Evolutionary conservation across 2,329 filamentous ascomycete species (phyloP).

Genomic region (Macrophomina tecta): DNA sequence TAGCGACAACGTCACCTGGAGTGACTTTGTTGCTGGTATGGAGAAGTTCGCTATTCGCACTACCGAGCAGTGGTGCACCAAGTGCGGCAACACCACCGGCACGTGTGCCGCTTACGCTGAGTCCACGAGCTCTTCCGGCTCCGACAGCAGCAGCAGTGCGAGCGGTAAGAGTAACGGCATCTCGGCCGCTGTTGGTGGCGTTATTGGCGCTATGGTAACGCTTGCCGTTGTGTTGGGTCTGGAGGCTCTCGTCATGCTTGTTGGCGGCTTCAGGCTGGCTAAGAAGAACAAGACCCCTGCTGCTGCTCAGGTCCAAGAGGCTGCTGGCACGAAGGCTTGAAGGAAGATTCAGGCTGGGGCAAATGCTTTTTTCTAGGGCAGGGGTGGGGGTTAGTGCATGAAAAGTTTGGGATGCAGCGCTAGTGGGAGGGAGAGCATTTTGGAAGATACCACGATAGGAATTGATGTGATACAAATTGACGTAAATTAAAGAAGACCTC

Average conservation of each 20-base stretch:
- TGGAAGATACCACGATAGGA: no score
- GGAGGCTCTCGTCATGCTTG: conserved; percentile 28
- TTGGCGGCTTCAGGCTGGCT: conserved; percentile 30
- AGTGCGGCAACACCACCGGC: conserved; percentile 75
- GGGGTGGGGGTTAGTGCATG: no score
- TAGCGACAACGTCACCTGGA: conserved; percentile 67
- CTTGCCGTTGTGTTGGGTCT: conserved; percentile 63
- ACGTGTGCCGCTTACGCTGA: conserved; percentile 61
- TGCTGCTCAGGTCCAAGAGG: not conserved
- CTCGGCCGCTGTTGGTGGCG: conserved; percentile 75
- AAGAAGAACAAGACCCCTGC: conserved; percentile 14
- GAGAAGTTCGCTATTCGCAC: conserved; percentile 69
- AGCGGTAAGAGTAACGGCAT: conserved; percentile 54
- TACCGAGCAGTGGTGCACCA: conserved; percentile 72
- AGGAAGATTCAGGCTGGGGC: not conserved
- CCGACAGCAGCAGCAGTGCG: conserved; percentile 28
- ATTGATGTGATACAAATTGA: no score
- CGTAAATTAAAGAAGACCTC: no score
- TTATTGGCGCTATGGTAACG: conserved; percentile 76
- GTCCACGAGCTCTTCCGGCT: conserved; percentile 34
- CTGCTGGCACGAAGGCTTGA: conserved; percentile 6
- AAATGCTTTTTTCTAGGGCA: not conserved
- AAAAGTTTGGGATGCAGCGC: no score
- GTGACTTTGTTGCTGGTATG: conserved; percentile 69
- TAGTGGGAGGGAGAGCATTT: no score